Conservation (phyloP, 257 asterid genomes). For the Anisodus acutangulus region DNA sequence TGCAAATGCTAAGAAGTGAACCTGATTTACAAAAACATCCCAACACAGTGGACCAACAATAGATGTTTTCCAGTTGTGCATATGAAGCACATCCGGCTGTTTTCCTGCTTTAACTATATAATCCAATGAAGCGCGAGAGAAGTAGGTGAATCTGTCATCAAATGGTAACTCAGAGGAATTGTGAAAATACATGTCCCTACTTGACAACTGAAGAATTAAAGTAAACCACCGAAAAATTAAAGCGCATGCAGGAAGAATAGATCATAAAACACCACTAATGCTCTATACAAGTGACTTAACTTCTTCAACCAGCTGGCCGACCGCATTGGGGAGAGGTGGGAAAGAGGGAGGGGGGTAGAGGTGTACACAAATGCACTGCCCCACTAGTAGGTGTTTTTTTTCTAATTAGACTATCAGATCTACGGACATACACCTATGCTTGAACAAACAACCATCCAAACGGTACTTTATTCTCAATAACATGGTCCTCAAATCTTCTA, state of each 20-base stretch:
- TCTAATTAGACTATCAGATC: neutral
- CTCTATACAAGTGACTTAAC: slow-evolving; percentile 5
- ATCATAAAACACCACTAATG: slow-evolving; percentile 20
- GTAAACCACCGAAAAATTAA: neutral
- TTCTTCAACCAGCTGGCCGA: neutral
- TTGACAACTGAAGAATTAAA: neutral
- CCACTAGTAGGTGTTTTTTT: neutral
- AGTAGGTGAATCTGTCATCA: slow-evolving; percentile 77
- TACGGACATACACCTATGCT: neutral
- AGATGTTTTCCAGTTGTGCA: slow-evolving; percentile 91
- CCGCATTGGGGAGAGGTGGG: neutral
- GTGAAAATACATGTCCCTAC: neutral
- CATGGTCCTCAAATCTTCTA: slow-evolving; percentile 1
- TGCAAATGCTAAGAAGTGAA: slow-evolving; percentile 29
- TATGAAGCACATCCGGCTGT: slow-evolving; percentile 78
- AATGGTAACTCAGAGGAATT: slow-evolving; percentile 29
- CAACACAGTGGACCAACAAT: slow-evolving; percentile 85
- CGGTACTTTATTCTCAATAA: neutral
- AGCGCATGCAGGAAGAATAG: neutral
- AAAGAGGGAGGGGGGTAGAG: neutral
- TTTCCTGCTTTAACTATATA: slow-evolving; percentile 79
- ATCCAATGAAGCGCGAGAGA: slow-evolving; percentile 89
- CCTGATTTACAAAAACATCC: slow-evolving; percentile 86
- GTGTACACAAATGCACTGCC: slow-evolving; percentile 13
- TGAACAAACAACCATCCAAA: neutral